Percentiles rank a stretch among this genome's conserved stretches.
Evolutionary conservation across 2,329 filamentous ascomycete species (phyloP).

Genomic region (Phaeosphaeriaceae sp.): DNA sequence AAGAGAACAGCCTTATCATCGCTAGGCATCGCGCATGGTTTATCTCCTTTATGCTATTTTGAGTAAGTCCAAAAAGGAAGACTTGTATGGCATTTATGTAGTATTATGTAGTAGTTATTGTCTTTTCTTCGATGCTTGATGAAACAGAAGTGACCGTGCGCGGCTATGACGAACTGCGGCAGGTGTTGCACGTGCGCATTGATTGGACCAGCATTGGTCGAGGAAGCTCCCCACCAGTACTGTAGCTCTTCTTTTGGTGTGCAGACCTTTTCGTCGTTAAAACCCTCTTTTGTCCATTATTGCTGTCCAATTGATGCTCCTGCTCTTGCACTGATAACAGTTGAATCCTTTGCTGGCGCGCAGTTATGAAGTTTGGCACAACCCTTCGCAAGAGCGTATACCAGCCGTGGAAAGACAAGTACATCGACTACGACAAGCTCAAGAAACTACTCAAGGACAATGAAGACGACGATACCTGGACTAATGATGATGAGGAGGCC

Average conservation of each 20-base stretch:
- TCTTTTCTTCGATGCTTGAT: background rate
- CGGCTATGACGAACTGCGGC: slow-evolving; percentile 10
- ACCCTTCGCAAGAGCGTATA: slow-evolving; percentile 83
- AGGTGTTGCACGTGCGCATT: slow-evolving; percentile 21
- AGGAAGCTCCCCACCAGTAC: slow-evolving; percentile 6
- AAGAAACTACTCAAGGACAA: slow-evolving; percentile 84
- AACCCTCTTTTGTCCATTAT: background rate
- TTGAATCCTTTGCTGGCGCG: slow-evolving; percentile 4
- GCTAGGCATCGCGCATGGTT: no score
- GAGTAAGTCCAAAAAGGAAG: background rate
- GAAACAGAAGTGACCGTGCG: background rate
- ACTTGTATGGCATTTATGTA: no score
- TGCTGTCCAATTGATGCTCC: slow-evolving; percentile 8
- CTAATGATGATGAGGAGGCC: slow-evolving; percentile 87
- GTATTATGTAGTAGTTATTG: no score
- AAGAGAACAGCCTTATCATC: no score
- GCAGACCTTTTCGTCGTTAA: slow-evolving; percentile 14
- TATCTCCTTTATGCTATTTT: no score
- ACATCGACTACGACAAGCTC: slow-evolving; percentile 94
- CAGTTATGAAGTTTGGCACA: slow-evolving; percentile 88
- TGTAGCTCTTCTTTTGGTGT: slow-evolving; percentile 6
- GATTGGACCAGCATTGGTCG: slow-evolving; percentile 21
- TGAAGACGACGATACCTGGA: slow-evolving; percentile 73
- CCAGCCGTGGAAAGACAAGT: slow-evolving; percentile 86
- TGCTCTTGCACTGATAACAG: slow-evolving; percentile 3